Conservation (phyloP, 129 eudicot genomes). For the Smallanthus sonchifolius region DNA sequence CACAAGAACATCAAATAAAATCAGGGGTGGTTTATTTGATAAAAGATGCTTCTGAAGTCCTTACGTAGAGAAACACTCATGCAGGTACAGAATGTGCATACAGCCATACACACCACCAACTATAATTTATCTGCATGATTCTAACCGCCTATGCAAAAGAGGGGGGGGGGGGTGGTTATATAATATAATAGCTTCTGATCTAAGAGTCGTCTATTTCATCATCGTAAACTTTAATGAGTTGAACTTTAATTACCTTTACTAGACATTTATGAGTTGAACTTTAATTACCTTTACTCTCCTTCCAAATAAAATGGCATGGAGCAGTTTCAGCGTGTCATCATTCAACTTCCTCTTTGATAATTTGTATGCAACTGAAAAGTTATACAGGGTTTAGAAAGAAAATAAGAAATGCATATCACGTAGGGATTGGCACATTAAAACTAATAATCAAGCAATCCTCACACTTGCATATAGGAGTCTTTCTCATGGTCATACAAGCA, state of each 20-base stretch:
- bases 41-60: constrained; percentile 1
- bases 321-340: constrained; percentile 79
- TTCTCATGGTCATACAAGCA: not conserved
- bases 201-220: constrained; percentile 1
- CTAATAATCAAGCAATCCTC: not conserved
- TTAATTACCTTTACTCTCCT: constrained; percentile 93
- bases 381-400: constrained; percentile 10
- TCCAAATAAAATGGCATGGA: constrained; percentile 74
- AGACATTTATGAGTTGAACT: constrained; percentile 9
- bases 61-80: not conserved
- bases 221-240: constrained; percentile 2
- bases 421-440: not conserved
- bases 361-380: constrained; percentile 75
- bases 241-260: constrained; percentile 74
- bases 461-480: not conserved
- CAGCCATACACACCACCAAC: constrained; percentile 4
- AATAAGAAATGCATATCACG: not conserved
- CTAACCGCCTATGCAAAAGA: constrained; percentile 6
- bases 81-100: no score
- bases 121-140: constrained; percentile 5
- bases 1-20: not conserved
- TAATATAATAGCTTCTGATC: not conserved
- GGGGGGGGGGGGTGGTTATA: constrained; percentile 4
- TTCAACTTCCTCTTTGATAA: constrained; percentile 63
- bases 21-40: not conserved